Evolutionary conservation across 2,329 filamentous ascomycete species (phyloP).

Genomic region (Fusarium sp.): DNA sequence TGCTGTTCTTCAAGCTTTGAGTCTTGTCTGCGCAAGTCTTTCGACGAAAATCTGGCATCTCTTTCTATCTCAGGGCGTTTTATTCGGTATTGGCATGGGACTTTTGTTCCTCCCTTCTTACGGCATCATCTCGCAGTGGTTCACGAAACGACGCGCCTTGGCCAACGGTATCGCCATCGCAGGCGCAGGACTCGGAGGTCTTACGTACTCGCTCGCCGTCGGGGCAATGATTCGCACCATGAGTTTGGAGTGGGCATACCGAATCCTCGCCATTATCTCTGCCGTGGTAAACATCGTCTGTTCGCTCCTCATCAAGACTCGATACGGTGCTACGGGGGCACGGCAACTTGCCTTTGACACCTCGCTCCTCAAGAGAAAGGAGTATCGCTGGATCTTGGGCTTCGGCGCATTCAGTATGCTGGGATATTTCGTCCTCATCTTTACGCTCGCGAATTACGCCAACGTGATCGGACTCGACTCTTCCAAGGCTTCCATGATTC

Average conservation of each 20-base stretch:
- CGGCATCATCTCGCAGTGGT: conserved; percentile 68
- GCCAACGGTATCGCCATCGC: conserved; percentile 64
- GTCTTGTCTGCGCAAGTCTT: conserved; percentile 62
- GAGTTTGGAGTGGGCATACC: conserved; percentile 63
- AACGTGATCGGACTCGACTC: conserved; percentile 64
- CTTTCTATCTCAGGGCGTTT: conserved; percentile 65
- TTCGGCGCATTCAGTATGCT: conserved; percentile 70
- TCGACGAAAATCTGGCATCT: conserved; percentile 65
- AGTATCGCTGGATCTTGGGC: conserved; percentile 64
- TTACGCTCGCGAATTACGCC: conserved; percentile 69
- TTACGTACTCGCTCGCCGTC: conserved; percentile 37
- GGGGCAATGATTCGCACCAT: conserved; percentile 61
- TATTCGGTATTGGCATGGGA: conserved; percentile 68
- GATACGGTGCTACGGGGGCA: conserved; percentile 1
- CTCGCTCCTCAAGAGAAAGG: conserved; percentile 49
- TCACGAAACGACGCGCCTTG: conserved; percentile 60
- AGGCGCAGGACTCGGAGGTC: conserved; percentile 56
- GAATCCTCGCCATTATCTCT: conserved; percentile 57
- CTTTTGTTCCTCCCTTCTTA: conserved; percentile 62
- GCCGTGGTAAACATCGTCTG: conserved; percentile 63
- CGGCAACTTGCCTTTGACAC: conserved; percentile 25
- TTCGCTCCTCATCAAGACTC: conserved; percentile 65
- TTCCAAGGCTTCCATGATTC: conserved; percentile 67
- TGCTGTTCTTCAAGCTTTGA: conserved; percentile 58
- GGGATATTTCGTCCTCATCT: conserved; percentile 70